phyloP scores from a whole-genome alignment of 345 rosid species.

The Populus deltoides region DNA sequence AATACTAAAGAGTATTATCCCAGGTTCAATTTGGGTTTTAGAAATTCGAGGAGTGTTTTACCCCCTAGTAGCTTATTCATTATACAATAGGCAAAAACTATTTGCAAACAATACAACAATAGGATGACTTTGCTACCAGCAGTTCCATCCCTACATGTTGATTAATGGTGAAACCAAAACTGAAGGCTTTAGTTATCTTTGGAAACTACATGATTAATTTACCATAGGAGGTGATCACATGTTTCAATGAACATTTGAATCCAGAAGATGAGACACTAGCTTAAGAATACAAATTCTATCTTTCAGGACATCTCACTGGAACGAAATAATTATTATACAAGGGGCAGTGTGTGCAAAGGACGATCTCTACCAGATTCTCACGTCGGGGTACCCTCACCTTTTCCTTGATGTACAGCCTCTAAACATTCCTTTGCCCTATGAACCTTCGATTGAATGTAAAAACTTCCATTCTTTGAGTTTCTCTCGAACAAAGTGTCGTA shows the following conservation, averaged over 20 bases:
- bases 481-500: slow-evolving; percentile 70
- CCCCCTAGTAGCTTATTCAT: too few relatives aligned
- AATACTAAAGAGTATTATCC: too few relatives aligned
- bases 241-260: background rate
- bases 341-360: background rate
- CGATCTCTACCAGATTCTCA: slow-evolving; percentile 13
- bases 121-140: too few relatives aligned
- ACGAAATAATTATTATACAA: background rate
- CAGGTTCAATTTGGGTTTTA: too few relatives aligned
- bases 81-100: too few relatives aligned
- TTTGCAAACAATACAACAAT: too few relatives aligned
- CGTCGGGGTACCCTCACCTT: slow-evolving; percentile 47
- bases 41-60: too few relatives aligned
- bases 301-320: background rate
- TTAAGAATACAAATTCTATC: background rate
- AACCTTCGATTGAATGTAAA: slow-evolving; percentile 94
- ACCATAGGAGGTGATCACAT: background rate
- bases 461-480: slow-evolving; percentile 79
- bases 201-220: background rate
- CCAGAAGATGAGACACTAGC: background rate
- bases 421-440: slow-evolving; percentile 88
- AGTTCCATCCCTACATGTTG: background rate
- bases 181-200: background rate
- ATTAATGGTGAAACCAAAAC: background rate
- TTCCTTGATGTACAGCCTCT: slow-evolving; percentile 46